A percentile compares a stretch with the other conserved stretches of the same genome.
phyloP scores from a whole-genome alignment of 441 rosid genomes.

The Mallotus japonicus region DNA sequence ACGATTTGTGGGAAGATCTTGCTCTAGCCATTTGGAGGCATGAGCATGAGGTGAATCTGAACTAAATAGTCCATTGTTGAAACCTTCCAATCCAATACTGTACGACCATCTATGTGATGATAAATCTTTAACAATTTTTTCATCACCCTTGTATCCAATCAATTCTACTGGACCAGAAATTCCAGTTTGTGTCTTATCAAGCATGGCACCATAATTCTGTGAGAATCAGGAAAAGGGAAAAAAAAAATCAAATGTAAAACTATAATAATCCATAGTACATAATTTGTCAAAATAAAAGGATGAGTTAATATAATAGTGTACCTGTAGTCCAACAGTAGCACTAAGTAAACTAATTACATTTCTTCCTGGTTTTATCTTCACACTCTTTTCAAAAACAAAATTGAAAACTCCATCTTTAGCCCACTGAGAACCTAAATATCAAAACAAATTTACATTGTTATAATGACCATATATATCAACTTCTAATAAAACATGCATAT shows the following conservation, averaged over 20 bases:
- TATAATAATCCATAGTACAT: too few species aligned
- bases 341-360: slow-evolving; percentile 56
- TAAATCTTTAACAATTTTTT: slow-evolving; percentile 46
- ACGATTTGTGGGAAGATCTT: slow-evolving; percentile 26
- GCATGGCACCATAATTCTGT: slow-evolving; percentile 60
- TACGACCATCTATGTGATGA: slow-evolving; percentile 61
- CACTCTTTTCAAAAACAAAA: slow-evolving; percentile 34
- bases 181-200: slow-evolving; percentile 45
- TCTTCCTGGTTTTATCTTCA: slow-evolving; percentile 41
- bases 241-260: too few species aligned
- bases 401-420: slow-evolving; percentile 12
- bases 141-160: slow-evolving; percentile 33
- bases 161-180: slow-evolving; percentile 51
- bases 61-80: slow-evolving; percentile 9
- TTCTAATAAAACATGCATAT: not conserved
- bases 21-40: slow-evolving; percentile 26
- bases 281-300: too few species aligned
- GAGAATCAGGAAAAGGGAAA: too few species aligned
- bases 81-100: slow-evolving; percentile 44
- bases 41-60: not conserved
- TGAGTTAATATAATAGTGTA: slow-evolving; percentile 2
- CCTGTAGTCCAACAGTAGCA: slow-evolving; percentile 56
- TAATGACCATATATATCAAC: too few species aligned
- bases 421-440: not conserved
- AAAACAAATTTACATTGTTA: not conserved